phyloP scores from a whole-genome alignment of 371 early-diverging fungal genomes.

The Lichtheimia corymbifera region DNA sequence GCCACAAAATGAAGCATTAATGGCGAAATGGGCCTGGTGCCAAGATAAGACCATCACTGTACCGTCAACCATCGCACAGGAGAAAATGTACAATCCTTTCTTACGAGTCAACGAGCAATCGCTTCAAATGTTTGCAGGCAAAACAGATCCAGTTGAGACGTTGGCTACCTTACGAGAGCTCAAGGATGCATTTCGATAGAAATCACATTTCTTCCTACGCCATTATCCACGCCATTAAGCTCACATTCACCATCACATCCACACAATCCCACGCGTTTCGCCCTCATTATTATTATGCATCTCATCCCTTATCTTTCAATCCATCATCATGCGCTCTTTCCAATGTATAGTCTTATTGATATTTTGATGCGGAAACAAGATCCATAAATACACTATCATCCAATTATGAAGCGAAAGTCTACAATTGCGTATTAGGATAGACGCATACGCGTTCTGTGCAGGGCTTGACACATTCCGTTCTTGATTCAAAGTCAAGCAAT shows the following conservation, averaged over 20 bases:
- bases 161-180: constrained; percentile 75
- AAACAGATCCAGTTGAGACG: constrained; percentile 74
- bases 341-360: too few species aligned
- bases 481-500: too few species aligned
- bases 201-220: background rate
- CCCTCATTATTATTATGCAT: background rate
- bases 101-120: constrained; percentile 77
- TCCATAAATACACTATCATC: too few species aligned
- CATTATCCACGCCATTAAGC: background rate
- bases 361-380: too few species aligned
- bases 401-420: too few species aligned
- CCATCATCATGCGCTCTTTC: too few species aligned
- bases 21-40: constrained; percentile 64
- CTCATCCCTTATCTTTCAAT: too few species aligned
- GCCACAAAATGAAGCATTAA: constrained; percentile 48
- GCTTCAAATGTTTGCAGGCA: constrained; percentile 63
- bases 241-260: background rate
- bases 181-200: constrained; percentile 58
- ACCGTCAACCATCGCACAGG: constrained; percentile 88
- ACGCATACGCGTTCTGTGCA: too few species aligned
- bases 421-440: too few species aligned
- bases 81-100: constrained; percentile 86
- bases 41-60: constrained; percentile 62
- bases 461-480: too few species aligned
- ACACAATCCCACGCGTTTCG: too few species aligned